phyloP scores from a whole-genome alignment of 2,329 filamentous ascomycete genomes.

The Monilinia aucupariae region DNA sequence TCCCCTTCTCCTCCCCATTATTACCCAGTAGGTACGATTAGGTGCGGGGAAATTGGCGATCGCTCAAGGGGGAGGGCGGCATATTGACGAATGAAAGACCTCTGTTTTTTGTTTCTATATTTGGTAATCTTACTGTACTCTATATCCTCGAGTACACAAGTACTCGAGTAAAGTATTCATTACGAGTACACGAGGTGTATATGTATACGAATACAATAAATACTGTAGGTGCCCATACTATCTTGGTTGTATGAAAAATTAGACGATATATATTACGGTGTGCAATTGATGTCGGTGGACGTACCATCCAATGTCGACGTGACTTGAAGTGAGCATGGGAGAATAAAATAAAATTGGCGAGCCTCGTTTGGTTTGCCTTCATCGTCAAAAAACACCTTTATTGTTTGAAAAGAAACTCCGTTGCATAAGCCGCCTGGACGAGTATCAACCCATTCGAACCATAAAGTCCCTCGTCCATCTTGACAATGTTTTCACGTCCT shows the following conservation, averaged over 20 bases:
- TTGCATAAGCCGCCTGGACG: neutral
- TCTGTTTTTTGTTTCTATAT: no score
- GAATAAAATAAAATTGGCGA: conserved; percentile 5
- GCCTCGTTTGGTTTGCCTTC: conserved; percentile 1
- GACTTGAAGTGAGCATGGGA: neutral
- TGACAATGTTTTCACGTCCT: conserved; percentile 24
- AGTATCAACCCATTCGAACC: neutral
- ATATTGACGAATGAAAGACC: neutral
- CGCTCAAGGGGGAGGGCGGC: neutral
- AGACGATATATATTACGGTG: neutral
- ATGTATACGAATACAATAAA: no score
- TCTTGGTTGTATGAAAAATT: neutral
- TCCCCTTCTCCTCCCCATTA: no score
- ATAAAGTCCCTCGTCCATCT: neutral
- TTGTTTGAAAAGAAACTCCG: neutral
- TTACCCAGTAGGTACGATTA: no score
- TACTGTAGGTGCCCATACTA: neutral
- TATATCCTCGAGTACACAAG: no score
- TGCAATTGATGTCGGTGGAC: neutral
- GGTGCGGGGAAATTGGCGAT: conserved; percentile 15
- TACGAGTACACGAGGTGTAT: no score
- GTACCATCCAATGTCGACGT: neutral
- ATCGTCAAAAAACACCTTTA: neutral
- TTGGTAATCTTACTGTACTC: no score
- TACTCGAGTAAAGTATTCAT: no score